A percentile compares a stretch with the other conserved stretches of the same genome.
These are phyloP conservation scores for Pseudofabraea citricarpa DNA, from an alignment of 2,329 filamentous ascomycete species.

Conservation along the genomic window DNA sequence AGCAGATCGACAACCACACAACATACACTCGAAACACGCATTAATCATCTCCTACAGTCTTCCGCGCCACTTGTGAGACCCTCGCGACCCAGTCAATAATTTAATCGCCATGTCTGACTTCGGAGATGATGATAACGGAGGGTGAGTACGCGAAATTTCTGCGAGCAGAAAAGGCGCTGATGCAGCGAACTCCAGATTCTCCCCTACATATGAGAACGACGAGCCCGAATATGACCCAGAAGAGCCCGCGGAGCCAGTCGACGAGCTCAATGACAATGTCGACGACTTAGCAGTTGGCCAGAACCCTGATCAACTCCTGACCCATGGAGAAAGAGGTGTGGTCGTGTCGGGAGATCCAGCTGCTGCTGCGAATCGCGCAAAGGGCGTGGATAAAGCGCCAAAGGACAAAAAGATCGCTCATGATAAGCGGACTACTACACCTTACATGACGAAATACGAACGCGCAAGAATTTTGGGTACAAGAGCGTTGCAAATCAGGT, in stretches of 20 bases:
- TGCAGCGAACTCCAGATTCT: slow-evolving; percentile 48
- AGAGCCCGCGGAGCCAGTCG: slow-evolving; percentile 46
- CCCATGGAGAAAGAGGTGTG: slow-evolving; percentile 33
- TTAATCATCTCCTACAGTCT: slow-evolving; percentile 2
- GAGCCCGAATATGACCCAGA: slow-evolving; percentile 54
- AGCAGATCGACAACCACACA: slow-evolving; percentile 1
- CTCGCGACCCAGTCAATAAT: not conserved
- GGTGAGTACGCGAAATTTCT: slow-evolving; percentile 37
- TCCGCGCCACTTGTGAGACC: not conserved
- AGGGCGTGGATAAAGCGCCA: slow-evolving; percentile 49
- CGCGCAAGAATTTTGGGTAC: slow-evolving; percentile 89
- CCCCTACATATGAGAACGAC: slow-evolving; percentile 69
- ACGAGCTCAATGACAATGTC: slow-evolving; percentile 45
- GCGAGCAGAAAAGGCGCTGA: slow-evolving; percentile 27
- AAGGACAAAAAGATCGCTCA: slow-evolving; percentile 87
- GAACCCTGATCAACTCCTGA: slow-evolving; percentile 41
- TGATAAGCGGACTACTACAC: slow-evolving; percentile 84
- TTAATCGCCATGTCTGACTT: not conserved
- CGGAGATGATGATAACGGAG: slow-evolving; percentile 50
- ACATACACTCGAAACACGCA: slow-evolving; percentile 4
- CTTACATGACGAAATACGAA: slow-evolving; percentile 99
- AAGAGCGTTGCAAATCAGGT: slow-evolving; percentile 93
- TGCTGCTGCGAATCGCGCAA: slow-evolving; percentile 50
- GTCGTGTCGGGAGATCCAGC: slow-evolving; percentile 58
- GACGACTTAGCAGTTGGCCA: slow-evolving; percentile 50